These are phyloP conservation scores for Dictyostelium intermedium DNA, from an alignment of 78 protist species.

Conservation along the genomic window DNA sequence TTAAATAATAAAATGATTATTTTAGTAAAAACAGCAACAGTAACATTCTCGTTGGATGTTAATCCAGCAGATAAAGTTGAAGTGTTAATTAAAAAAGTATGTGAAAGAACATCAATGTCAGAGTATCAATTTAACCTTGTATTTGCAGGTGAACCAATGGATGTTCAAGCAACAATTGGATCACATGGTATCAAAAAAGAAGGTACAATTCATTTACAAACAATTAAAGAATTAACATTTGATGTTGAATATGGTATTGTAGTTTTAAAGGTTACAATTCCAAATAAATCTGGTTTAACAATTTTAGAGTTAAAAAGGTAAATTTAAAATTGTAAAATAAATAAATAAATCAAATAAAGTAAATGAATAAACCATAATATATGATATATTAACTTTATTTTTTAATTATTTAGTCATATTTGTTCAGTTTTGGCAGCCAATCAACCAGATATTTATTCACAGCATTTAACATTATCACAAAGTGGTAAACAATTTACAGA, in stretches of 20 bases:
- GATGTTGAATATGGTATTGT: slow-evolving; percentile 33
- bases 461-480: slow-evolving; percentile 9
- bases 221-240: slow-evolving; percentile 32
- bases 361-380: no score
- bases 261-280: slow-evolving; percentile 9
- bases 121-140: slow-evolving; percentile 38
- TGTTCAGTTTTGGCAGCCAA: background rate
- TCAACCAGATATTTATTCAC: slow-evolving; percentile 2
- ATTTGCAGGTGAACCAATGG: slow-evolving; percentile 55
- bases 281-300: slow-evolving; percentile 28
- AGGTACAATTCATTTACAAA: slow-evolving; percentile 58
- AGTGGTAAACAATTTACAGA: slow-evolving; percentile 4
- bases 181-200: slow-evolving; percentile 65
- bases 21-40: slow-evolving; percentile 65
- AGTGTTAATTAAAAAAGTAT: slow-evolving; percentile 26
- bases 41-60: slow-evolving; percentile 68
- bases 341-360: no score
- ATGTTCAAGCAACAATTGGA: background rate
- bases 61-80: slow-evolving; percentile 19
- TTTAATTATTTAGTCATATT: background rate
- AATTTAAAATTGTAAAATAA: background rate
- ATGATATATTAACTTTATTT: background rate
- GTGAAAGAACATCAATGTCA: slow-evolving; percentile 22
- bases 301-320: slow-evolving; percentile 30
- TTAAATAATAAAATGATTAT: slow-evolving; percentile 45